Evolutionary conservation across 108 stramenopile species (phyloP).

Genomic region (Cyclotella cryptica): DNA sequence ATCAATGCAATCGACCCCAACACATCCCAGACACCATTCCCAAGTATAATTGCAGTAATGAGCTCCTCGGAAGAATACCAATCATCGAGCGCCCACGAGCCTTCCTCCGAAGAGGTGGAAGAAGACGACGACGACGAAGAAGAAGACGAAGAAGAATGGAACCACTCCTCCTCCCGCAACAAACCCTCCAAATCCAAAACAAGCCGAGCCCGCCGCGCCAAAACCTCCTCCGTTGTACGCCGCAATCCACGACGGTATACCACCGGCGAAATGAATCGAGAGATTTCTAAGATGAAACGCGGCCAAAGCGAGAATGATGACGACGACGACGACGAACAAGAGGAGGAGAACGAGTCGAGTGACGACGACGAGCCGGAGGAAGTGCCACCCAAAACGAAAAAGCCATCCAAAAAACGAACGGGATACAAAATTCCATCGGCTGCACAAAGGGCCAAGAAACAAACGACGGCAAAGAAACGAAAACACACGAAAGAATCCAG

Average conservation of each 20-base stretch:
- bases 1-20: too few species aligned
- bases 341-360: not conserved
- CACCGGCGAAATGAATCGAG: constrained; percentile 34
- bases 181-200: not conserved
- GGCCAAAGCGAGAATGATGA: constrained; percentile 9
- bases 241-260: constrained; percentile 29
- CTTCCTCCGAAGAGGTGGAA: constrained; percentile 6
- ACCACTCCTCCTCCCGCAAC: not conserved
- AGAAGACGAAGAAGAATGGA: constrained; percentile 6
- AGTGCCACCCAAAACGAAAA: not conserved
- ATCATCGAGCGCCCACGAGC: not conserved
- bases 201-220: not conserved
- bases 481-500: too few species aligned
- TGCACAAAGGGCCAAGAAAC: too few species aligned
- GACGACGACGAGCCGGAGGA: not conserved
- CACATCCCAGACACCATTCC: too few species aligned
- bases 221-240: not conserved
- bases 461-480: too few species aligned
- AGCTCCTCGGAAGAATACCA: too few species aligned
- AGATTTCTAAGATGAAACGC: constrained; percentile 9
- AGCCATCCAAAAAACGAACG: not conserved
- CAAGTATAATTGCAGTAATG: not conserved
- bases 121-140: too few species aligned
- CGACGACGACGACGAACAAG: not conserved
- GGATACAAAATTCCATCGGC: not conserved